phyloP scores from a whole-genome alignment of 2,329 filamentous ascomycete species.

The Taxawa tesnikishii region DNA sequence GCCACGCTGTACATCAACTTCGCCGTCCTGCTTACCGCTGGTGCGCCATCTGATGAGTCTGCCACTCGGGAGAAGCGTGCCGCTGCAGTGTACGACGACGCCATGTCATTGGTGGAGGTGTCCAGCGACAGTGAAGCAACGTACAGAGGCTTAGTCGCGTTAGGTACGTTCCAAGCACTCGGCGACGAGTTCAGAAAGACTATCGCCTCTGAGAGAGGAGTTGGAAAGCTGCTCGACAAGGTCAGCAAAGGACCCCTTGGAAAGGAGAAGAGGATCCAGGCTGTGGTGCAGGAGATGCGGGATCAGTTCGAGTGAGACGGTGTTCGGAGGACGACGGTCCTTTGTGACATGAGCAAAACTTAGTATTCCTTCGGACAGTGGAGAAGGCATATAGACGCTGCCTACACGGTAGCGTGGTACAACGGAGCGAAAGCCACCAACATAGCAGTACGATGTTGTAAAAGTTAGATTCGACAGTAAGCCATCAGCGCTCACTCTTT shows the following conservation, averaged over 20 bases:
- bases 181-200: constrained; percentile 46
- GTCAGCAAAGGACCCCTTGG: constrained; percentile 36
- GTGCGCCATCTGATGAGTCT: constrained; percentile 15
- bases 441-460: no score
- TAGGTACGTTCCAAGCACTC: constrained; percentile 63
- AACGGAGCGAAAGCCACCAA: no score
- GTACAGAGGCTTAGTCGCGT: constrained; percentile 68
- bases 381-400: no score
- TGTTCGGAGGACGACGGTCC: no score
- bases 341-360: no score
- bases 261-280: constrained; percentile 48
- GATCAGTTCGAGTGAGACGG: constrained; percentile 24
- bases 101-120: constrained; percentile 18
- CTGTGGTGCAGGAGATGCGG: constrained; percentile 47
- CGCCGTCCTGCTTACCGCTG: constrained; percentile 53
- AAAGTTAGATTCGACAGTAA: no score
- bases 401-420: no score
- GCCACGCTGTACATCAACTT: constrained; percentile 79
- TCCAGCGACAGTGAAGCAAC: constrained; percentile 65
- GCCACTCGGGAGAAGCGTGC: constrained; percentile 18
- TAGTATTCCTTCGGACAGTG: no score
- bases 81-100: constrained; percentile 18
- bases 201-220: constrained; percentile 48
- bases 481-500: no score
- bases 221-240: constrained; percentile 36